Evolutionary conservation across 352 stramenopile species (phyloP).

Genomic region (Pythium volutum): DNA sequence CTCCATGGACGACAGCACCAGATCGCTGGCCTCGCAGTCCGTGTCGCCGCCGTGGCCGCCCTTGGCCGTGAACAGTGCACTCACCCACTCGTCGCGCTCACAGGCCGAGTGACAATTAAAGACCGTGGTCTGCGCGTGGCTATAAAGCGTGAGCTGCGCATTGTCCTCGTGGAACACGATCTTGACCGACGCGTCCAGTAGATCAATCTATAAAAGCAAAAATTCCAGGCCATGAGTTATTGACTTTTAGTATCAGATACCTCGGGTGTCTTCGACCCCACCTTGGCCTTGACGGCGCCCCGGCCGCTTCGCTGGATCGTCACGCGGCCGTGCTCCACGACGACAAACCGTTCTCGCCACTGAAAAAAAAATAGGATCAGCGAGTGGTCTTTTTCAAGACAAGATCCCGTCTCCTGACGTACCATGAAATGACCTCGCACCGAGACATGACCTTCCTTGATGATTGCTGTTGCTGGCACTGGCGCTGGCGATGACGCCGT

Average conservation of each 20-base stretch:
- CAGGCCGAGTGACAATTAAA: slow-evolving; percentile 48
- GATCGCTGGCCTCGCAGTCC: slow-evolving; percentile 39
- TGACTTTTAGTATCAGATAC: too few relatives aligned
- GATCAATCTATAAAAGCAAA: slow-evolving; percentile 38
- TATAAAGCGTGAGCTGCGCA: slow-evolving; percentile 49
- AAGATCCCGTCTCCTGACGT: not conserved
- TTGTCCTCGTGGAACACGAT: slow-evolving; percentile 64
- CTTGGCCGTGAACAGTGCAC: slow-evolving; percentile 46
- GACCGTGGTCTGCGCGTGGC: slow-evolving; percentile 39
- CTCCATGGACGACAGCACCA: slow-evolving; percentile 38
- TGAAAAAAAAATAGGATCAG: slow-evolving; percentile 13
- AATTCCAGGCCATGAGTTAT: too few relatives aligned
- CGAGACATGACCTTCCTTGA: slow-evolving; percentile 59
- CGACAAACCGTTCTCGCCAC: slow-evolving; percentile 69
- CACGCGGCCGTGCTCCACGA: slow-evolving; percentile 46
- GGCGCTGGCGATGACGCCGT: not conserved
- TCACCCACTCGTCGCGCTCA: slow-evolving; percentile 61
- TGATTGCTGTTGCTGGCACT: not conserved
- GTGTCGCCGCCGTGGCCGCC: slow-evolving; percentile 32
- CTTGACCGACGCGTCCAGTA: slow-evolving; percentile 48
- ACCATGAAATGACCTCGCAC: slow-evolving; percentile 71
- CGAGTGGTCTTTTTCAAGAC: not conserved
- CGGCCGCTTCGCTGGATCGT: slow-evolving; percentile 43
- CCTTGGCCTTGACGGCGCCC: slow-evolving; percentile 58
- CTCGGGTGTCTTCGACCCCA: slow-evolving; percentile 12